These are phyloP conservation scores for Citrullus amarus DNA, from an alignment of 306 rosid genomes.

Conservation along the genomic window DNA sequence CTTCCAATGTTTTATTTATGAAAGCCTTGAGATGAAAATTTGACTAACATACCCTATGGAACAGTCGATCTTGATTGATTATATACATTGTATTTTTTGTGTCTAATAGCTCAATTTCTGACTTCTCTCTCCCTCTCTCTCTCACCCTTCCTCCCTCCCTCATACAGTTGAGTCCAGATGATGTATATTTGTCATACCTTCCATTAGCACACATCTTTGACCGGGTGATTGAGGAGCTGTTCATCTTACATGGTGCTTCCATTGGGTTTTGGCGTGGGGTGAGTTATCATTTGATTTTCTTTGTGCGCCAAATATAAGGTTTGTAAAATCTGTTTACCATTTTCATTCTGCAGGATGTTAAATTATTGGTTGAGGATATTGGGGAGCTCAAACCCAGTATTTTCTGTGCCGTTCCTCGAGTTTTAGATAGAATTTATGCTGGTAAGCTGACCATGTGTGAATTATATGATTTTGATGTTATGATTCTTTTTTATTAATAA, in stretches of 20 bases:
- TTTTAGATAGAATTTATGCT: slow-evolving; percentile 79
- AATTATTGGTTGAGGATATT: slow-evolving; percentile 71
- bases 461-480: neutral
- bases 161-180: slow-evolving; percentile 47
- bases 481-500: neutral
- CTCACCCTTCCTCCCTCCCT: neutral
- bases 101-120: neutral
- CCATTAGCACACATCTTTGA: slow-evolving; percentile 94
- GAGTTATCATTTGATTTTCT: slow-evolving; percentile 22
- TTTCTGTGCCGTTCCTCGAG: slow-evolving; percentile 97
- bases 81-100: neutral
- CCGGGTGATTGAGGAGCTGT: slow-evolving; percentile 86
- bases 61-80: neutral
- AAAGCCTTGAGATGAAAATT: neutral
- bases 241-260: slow-evolving; percentile 81
- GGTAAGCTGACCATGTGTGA: slow-evolving; percentile 37
- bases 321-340: slow-evolving; percentile 12
- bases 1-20: neutral
- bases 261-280: slow-evolving; percentile 99
- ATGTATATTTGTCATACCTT: slow-evolving; percentile 83
- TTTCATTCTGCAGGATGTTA: slow-evolving; percentile 64
- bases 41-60: neutral
- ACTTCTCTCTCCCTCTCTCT: neutral
- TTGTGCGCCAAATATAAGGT: slow-evolving; percentile 3
- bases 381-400: slow-evolving; percentile 85